A percentile compares a stretch with the other conserved stretches of the same genome.
Evolutionary conservation across 441 rosid species (phyloP).

Genomic region (Daphne laureola): DNA sequence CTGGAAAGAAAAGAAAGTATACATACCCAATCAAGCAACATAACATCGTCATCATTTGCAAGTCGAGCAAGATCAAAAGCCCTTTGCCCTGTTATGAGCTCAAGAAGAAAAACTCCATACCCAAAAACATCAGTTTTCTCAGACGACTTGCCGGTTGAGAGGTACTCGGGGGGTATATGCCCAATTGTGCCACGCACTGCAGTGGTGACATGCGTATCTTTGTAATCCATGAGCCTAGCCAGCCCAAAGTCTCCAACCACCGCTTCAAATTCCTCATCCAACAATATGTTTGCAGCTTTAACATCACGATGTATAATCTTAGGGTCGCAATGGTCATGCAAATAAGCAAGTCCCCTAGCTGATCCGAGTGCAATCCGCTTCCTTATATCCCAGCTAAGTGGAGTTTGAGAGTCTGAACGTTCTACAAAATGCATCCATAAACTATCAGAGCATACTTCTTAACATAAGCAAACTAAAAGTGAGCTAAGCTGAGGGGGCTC

Average conservation of each 20-base stretch:
- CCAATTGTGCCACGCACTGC: conserved; percentile 80
- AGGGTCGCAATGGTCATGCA: conserved; percentile 71
- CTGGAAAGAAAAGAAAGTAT: not conserved
- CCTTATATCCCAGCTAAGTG: conserved; percentile 56
- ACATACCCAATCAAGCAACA: conserved; percentile 81
- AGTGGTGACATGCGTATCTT: conserved; percentile 70
- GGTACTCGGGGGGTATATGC: conserved; percentile 74
- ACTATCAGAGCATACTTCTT: conserved; percentile 11
- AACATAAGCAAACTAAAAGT: conserved; percentile 4
- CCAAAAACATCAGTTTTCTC: conserved; percentile 80
- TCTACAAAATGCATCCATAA: conserved; percentile 30
- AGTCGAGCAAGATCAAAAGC: conserved; percentile 84
- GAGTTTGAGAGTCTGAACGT: conserved; percentile 36
- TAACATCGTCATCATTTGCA: conserved; percentile 76
- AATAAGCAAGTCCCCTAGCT: conserved; percentile 70
- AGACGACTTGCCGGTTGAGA: conserved; percentile 67
- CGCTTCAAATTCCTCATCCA: conserved; percentile 73
- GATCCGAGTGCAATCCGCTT: conserved; percentile 55
- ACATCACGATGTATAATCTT: conserved; percentile 78
- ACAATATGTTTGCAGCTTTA: conserved; percentile 69
- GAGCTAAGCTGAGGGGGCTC: not conserved
- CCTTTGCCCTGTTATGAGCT: conserved; percentile 79
- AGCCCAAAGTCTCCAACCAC: conserved; percentile 76
- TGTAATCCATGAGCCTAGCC: conserved; percentile 75
- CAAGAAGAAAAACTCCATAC: conserved; percentile 88